Base-by-base conservation (phyloP, 2,329 filamentous ascomycete genomes). In the Colletotrichum acutatum region DNA sequence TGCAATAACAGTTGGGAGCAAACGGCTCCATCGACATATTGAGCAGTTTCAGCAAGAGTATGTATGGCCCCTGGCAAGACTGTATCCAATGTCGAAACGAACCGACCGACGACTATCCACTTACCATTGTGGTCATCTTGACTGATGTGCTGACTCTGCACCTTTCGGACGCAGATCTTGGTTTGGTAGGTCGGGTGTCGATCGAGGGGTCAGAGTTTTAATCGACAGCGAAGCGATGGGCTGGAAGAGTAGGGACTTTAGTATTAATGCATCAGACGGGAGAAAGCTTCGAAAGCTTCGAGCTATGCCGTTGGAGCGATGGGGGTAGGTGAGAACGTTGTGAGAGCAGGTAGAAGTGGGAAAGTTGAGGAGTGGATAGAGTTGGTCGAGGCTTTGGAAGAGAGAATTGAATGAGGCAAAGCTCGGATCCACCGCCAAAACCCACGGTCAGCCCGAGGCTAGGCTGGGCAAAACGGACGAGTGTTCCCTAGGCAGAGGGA, bases 61-160 rank as follows among this genome's bases (percentile, higher is more conserved):
- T 49, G 19, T n/a, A 19, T n/a, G 11, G 42, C 42, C 22, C 42
- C 19, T 49, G 42, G 42, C 19, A 11, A 22, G 42, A 2, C 42
- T 49, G 42, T 49, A n/a, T n/a, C 42, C 42, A 7, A 49, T 9
- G 16, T 49, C 19, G 19, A 49, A 49, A 2, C 5, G 8, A 49
- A 8, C 19, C 42, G 19, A n/a, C 42, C 42, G 16, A 4, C 19
- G 16, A 8, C 8, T 49, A 46, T 30, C 46, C 32, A 77, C 86
- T 74, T 85, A 88, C 86, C 86, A 88, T 88, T 73, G 86, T 88
- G 74, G 86, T 87, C 86, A 88, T 88, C 52, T 78, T 84, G 78
- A 75, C 76, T 66, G 75, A 26, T 66, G 49, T 66, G 74, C 74
- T 70, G 56, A 42, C 62, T 26, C 46, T 72, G 68, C 74, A 66